phyloP scores from a whole-genome alignment of 2,329 filamentous ascomycete genomes.

The Penicillium sp. region DNA sequence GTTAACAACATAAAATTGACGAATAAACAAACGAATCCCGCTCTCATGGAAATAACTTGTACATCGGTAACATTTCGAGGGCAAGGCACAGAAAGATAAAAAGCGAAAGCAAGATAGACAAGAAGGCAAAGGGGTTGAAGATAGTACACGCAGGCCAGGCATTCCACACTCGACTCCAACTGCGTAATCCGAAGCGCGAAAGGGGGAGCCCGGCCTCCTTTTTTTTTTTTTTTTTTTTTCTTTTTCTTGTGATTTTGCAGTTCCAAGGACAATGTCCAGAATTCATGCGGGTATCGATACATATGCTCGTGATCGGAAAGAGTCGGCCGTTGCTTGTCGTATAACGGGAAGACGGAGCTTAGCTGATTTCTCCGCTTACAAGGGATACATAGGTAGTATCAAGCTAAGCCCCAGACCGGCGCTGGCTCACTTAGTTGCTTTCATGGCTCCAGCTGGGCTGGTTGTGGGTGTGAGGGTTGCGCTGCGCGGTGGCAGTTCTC shows the following conservation, averaged over 20 bases:
- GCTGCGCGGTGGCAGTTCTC: conserved; percentile 21
- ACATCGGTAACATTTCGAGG: background rate
- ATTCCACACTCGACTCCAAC: background rate
- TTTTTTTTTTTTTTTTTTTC: background rate
- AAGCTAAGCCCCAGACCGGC: background rate
- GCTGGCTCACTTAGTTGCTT: conserved; percentile 21
- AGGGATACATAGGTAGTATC: background rate
- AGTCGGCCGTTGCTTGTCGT: conserved; percentile 7
- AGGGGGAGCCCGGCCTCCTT: background rate
- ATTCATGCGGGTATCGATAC: conserved; percentile 20
- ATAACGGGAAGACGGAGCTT: background rate
- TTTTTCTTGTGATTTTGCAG: background rate
- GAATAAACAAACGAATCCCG: background rate
- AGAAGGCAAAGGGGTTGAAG: conserved; percentile 1
- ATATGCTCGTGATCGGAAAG: conserved; percentile 16
- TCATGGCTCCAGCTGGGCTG: conserved; percentile 38
- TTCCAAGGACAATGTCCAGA: conserved; percentile 1
- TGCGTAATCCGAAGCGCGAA: background rate
- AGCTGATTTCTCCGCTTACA: background rate
- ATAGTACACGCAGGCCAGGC: conserved; percentile 1
- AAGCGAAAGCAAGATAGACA: background rate
- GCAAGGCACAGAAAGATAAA: background rate
- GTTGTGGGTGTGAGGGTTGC: conserved; percentile 23
- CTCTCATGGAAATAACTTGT: background rate
- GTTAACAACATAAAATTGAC: background rate